Conservation (phyloP, 441 rosid species). For the Hypseocharis bilobata region DNA sequence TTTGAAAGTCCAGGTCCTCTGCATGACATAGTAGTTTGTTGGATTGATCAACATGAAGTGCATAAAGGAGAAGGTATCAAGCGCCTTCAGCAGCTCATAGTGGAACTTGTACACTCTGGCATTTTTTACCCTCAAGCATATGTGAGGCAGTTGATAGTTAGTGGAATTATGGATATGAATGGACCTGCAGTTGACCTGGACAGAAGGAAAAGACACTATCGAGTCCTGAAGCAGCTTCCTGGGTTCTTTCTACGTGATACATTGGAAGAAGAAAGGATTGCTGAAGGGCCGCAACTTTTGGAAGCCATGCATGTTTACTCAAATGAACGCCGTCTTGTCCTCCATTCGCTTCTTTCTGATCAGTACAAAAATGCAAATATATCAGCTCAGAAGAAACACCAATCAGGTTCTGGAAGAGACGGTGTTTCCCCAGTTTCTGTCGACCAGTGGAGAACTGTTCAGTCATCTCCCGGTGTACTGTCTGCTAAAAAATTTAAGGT, state of each 20-base stretch:
- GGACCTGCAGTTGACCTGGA: slow-evolving; percentile 40
- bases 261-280: slow-evolving; percentile 60
- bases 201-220: slow-evolving; percentile 67
- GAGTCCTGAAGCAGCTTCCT: slow-evolving; percentile 76
- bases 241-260: slow-evolving; percentile 49
- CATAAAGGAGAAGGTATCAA: slow-evolving; percentile 65
- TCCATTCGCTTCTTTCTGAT: slow-evolving; percentile 39
- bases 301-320: slow-evolving; percentile 63
- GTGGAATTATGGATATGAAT: slow-evolving; percentile 71
- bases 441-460: slow-evolving; percentile 45
- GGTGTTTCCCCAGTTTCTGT: slow-evolving; percentile 31
- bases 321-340: slow-evolving; percentile 75
- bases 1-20: slow-evolving; percentile 90
- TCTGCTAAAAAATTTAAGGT: slow-evolving; percentile 40
- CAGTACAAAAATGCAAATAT: slow-evolving; percentile 27
- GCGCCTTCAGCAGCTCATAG: slow-evolving; percentile 64
- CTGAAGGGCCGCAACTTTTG: slow-evolving; percentile 49
- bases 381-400: slow-evolving; percentile 41
- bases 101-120: slow-evolving; percentile 76
- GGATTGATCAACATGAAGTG: slow-evolving; percentile 96
- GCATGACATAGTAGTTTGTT: slow-evolving; percentile 89
- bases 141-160: slow-evolving; percentile 79
- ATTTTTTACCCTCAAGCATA: slow-evolving; percentile 85
- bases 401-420: slow-evolving; percentile 28
- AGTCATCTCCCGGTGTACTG: slow-evolving; percentile 23